Base-by-base conservation (phyloP, 2,329 filamentous ascomycete species). In the Orbilia oligospora region DNA sequence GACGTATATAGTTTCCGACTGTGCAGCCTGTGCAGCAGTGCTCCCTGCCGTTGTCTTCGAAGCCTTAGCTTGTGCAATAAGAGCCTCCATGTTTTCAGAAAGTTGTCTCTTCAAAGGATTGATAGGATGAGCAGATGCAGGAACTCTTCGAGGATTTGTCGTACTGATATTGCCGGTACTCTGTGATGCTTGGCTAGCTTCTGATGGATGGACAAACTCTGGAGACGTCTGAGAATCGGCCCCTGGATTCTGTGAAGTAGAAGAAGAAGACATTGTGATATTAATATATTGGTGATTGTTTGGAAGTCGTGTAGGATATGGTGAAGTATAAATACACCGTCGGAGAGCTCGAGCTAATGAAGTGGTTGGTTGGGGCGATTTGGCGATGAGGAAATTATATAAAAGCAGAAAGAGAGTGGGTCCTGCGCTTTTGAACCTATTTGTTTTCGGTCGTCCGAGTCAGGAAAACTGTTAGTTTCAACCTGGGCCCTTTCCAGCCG, bases 81-180 rank as follows among this genome's bases (percentile, higher is more conserved):
- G 55, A 49, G 75, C 75, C 65, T 78, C 75, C 75, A 78, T 78
- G 30, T 78, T 72, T 58, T 78, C 75, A 14, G 75, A 78, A 64
- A 78, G 44, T 51, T 78, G 68, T 72, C 75, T 68, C 53, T 78
- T 78, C 3, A 78, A 63, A 49, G 75, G 75, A 16, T 78, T 78
- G 14, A 44, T 30, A 49, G 68, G 75, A 16, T 72, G 58, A 20
- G 46, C 38, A 3, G 68, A 63, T 44, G 68, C 63, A 3, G 68
- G 53, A 3, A n/a, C 69, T 27, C 56, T 61, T 61, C 56, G 33
- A 61, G 56, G 55, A 16, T 63, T 44, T 30, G 66, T 58, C 9
- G 66, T 30, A 49, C n/a, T 70, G 18, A 22, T 69, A 22, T 58
- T 20, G 9, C n/a, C 16, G 14, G 38, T 16, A 41, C 16, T 30